Evolutionary conservation across 1,139 yeast species (phyloP).

Genomic region (Blastobotrys indianensis): DNA sequence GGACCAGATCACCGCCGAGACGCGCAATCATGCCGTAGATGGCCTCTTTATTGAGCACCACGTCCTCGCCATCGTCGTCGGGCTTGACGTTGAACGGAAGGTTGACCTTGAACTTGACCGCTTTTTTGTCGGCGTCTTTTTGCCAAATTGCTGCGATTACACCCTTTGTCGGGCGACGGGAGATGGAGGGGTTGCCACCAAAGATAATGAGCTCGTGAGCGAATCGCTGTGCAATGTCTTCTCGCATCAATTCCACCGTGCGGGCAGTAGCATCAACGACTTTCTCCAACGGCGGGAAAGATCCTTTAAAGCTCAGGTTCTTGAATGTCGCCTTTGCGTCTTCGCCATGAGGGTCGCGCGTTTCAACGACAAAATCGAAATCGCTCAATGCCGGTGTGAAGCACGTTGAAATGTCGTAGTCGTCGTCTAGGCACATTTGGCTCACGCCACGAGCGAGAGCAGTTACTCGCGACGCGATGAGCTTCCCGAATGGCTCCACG

Average conservation of each 20-base stretch:
- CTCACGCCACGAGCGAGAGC: conserved; percentile 77
- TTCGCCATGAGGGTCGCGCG: conserved; percentile 43
- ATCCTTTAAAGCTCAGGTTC: conserved; percentile 41
- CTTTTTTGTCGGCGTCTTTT: conserved; percentile 43
- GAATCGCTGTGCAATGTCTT: conserved; percentile 32
- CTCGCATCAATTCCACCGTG: conserved; percentile 27
- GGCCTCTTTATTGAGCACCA: conserved; percentile 69
- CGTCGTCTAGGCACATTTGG: conserved; percentile 40
- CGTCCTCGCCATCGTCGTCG: conserved; percentile 35
- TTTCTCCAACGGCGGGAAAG: conserved; percentile 24
- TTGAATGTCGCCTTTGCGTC: conserved; percentile 42
- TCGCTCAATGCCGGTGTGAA: conserved; percentile 75
- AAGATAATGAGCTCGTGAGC: conserved; percentile 51
- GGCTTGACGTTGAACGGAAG: conserved; percentile 74
- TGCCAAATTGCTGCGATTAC: conserved; percentile 77
- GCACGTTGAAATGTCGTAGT: conserved; percentile 40
- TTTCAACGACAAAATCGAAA: conserved; percentile 68
- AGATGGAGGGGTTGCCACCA: conserved; percentile 26
- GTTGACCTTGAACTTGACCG: conserved; percentile 67
- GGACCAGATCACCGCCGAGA: conserved; percentile 62
- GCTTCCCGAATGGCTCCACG: conserved; percentile 43
- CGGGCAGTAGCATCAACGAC: conserved; percentile 24
- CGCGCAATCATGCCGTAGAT: conserved; percentile 65
- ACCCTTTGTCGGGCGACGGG: conserved; percentile 13
- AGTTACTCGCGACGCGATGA: conserved; percentile 80